Base-by-base conservation (phyloP, 75 land plant genomes). In the Pinus taeda region DNA sequence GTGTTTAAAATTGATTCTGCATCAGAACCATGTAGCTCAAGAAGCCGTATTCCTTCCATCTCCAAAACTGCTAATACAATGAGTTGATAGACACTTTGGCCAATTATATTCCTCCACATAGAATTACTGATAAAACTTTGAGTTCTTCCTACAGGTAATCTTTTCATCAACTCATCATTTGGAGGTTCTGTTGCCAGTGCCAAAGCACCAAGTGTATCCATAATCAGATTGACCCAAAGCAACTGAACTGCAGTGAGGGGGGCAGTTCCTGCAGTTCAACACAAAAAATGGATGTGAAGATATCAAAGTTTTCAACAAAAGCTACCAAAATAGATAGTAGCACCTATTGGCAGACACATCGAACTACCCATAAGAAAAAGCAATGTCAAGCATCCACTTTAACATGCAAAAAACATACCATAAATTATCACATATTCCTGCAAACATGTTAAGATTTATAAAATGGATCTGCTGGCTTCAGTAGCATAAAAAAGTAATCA, bases 151-250 rank as follows among this genome's bases (percentile, higher is more conserved):
- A 94, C 97, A 26, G 98, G 97, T 59, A 83, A 14, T 56, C 88
- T 84, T 83, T 88, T 90, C 98, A 96, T 96, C 77, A 96, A 80
- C 14, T 93, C 98, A 83, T 96, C 92, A 59, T 85, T 83, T 60
- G 98, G 98, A 72, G 98, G 98, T 74, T 96, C 98, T 6, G 98
- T 96, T 42, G 98, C 98, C 57, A 96, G 70, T 57, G 98, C 98
- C 60, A 94, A 85, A 2, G 98, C 98, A 36, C 98, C 98, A 14
- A 96, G 87, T 37, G 98, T 96, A 76, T 96, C 98, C 98, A 96
- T 96, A 3, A 96, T 96, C 90, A 96, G 87, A 81, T 96, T 96
- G 20, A 96, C 98, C 98, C 98, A 96, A 57, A 96, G 86, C 24
- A 96, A 88, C 79, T 96, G 98, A 69, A 96, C 98, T 66, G 98